Percentiles rank a stretch among this genome's conserved stretches.
Conservation (phyloP, 2,329 filamentous ascomycete species). For the Dactylonectria macrodidyma region DNA sequence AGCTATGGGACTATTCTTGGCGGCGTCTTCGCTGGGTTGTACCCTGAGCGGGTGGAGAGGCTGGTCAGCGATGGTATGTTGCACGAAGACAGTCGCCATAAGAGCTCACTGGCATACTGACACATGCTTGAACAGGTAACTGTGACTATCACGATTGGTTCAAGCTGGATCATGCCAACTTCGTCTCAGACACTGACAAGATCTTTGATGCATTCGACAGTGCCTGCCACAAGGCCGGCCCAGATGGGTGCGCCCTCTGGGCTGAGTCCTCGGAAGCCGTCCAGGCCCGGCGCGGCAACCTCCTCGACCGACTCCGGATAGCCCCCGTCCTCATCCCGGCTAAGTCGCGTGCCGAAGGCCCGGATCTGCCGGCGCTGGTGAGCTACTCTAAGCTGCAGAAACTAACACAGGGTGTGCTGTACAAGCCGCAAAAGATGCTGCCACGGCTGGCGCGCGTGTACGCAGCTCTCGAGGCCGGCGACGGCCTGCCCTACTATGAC, state of each 20-base stretch:
- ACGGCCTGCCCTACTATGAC: slow-evolving; percentile 61
- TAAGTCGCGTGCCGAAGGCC: slow-evolving; percentile 45
- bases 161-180: slow-evolving; percentile 60
- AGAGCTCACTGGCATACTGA: neutral
- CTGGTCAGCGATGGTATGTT: slow-evolving; percentile 65
- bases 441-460: slow-evolving; percentile 59
- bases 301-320: slow-evolving; percentile 59
- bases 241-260: slow-evolving; percentile 62
- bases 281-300: slow-evolving; percentile 53
- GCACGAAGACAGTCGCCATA: accelerated
- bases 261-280: slow-evolving; percentile 55
- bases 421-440: slow-evolving; percentile 61
- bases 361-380: slow-evolving; percentile 63
- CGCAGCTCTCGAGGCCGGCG: slow-evolving; percentile 59
- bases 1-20: slow-evolving; percentile 70
- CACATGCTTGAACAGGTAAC: slow-evolving; percentile 52
- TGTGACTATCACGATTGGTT: slow-evolving; percentile 71
- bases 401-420: slow-evolving; percentile 60
- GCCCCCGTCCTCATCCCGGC: slow-evolving; percentile 61
- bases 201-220: slow-evolving; percentile 67
- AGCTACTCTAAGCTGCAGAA: slow-evolving; percentile 64
- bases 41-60: slow-evolving; percentile 64
- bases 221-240: slow-evolving; percentile 67
- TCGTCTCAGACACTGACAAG: slow-evolving; percentile 68
- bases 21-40: slow-evolving; percentile 66